These are phyloP conservation scores for Pythium scleroteichum DNA, from an alignment of 352 stramenopile genomes.

Conservation along the genomic window DNA sequence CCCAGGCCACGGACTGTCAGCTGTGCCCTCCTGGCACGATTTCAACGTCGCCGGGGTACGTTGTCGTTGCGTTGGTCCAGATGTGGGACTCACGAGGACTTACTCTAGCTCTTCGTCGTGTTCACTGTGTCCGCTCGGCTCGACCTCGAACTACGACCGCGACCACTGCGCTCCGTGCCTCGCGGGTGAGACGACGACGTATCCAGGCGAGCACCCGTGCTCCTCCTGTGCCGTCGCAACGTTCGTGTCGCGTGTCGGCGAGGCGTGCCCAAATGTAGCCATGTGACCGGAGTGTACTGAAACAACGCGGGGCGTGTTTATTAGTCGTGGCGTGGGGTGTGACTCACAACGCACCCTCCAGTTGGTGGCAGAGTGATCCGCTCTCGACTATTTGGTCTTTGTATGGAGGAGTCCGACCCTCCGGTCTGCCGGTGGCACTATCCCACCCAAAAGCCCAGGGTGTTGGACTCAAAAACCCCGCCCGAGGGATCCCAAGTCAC, in stretches of 20 bases:
- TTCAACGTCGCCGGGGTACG: slow-evolving; percentile 42
- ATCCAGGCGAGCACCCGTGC: slow-evolving; percentile 48
- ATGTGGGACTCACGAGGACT: too few species aligned
- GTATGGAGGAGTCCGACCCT: too few species aligned
- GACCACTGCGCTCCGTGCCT: slow-evolving; percentile 52
- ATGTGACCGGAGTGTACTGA: slow-evolving; percentile 1
- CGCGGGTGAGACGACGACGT: slow-evolving; percentile 41
- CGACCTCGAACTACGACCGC: slow-evolving; percentile 58
- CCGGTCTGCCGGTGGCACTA: background rate
- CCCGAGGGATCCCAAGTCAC: background rate
- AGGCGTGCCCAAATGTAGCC: slow-evolving; percentile 26
- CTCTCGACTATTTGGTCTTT: too few species aligned
- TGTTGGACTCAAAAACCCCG: background rate
- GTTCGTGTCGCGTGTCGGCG: slow-evolving; percentile 25
- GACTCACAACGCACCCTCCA: too few species aligned
- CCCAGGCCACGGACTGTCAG: slow-evolving; percentile 46
- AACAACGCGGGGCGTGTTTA: too few species aligned
- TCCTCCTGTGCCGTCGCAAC: slow-evolving; percentile 38
- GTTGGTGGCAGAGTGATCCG: too few species aligned
- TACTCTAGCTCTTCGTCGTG: slow-evolving; percentile 38
- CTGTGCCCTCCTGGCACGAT: slow-evolving; percentile 64
- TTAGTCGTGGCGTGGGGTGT: too few species aligned
- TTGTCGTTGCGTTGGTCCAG: background rate
- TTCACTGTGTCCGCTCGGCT: slow-evolving; percentile 39
- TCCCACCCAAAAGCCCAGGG: background rate